These are phyloP conservation scores for Penicillium silybi DNA, from an alignment of 495 filamentous ascomycete genomes.

Conservation along the genomic window DNA sequence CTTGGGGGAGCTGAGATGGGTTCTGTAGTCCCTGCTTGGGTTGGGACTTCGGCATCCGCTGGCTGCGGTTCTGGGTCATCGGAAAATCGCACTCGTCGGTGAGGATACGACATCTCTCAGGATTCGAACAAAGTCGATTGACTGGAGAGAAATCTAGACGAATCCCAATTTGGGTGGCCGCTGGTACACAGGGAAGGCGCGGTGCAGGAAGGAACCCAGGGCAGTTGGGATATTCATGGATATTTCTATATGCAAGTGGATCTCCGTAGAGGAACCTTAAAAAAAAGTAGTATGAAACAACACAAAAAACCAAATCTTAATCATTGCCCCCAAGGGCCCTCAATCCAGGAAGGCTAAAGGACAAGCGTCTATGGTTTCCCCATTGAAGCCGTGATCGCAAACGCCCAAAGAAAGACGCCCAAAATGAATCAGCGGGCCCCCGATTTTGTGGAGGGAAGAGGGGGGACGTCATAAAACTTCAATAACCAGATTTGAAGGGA, in stretches of 20 bases:
- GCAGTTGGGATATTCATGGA: constrained; percentile 2
- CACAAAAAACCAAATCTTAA: constrained; percentile 9
- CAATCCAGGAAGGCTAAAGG: not conserved
- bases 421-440: constrained; percentile 18
- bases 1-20: not conserved
- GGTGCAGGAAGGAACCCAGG: constrained; percentile 6
- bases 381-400: constrained; percentile 17
- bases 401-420: constrained; percentile 23
- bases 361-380: constrained; percentile 15
- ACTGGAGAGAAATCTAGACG: not conserved
- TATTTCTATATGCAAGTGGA: constrained; percentile 30
- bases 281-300: constrained; percentile 16
- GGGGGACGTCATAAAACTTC: constrained; percentile 2
- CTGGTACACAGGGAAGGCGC: not conserved
- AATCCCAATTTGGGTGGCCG: not conserved
- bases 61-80: not conserved
- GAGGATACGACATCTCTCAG: not conserved
- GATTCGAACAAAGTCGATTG: not conserved
- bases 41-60: not conserved
- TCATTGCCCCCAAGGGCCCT: constrained; percentile 12
- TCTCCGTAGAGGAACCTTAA: constrained; percentile 19
- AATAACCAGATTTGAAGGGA: not conserved
- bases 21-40: not conserved
- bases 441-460: constrained; percentile 4
- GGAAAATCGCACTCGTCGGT: constrained; percentile 8